A percentile compares a stretch with the other conserved stretches of the same genome.
Evolutionary conservation across 1,284 basidiomycete genomes (phyloP).

Genomic region (Cutaneotrichosporon cavernicola): DNA sequence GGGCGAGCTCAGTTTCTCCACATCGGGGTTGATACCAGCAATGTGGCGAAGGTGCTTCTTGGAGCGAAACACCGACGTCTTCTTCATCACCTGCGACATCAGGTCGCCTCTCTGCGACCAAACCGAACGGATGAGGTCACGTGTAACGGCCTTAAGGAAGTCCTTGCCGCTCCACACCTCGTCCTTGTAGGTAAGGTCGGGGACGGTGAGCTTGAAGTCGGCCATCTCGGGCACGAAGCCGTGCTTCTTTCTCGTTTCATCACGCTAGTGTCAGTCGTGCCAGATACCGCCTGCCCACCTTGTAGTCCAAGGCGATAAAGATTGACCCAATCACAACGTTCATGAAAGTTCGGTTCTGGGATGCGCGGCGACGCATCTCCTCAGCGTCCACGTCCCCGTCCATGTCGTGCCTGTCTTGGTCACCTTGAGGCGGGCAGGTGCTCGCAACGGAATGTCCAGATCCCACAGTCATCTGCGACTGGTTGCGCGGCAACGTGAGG

Average conservation of each 20-base stretch:
- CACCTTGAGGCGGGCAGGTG: slow-evolving; percentile 30
- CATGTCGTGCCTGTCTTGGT: slow-evolving; percentile 4
- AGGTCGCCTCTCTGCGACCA: slow-evolving; percentile 53
- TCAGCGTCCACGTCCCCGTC: slow-evolving; percentile 43
- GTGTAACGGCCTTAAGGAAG: slow-evolving; percentile 73
- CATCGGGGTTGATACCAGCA: slow-evolving; percentile 24
- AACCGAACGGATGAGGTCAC: slow-evolving; percentile 53
- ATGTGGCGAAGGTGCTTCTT: slow-evolving; percentile 40
- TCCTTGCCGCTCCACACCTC: slow-evolving; percentile 86
- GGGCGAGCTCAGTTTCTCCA: slow-evolving; percentile 5
- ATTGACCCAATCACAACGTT: slow-evolving; percentile 70
- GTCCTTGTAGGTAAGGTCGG: slow-evolving; percentile 72
- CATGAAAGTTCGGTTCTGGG: slow-evolving; percentile 66
- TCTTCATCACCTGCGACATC: slow-evolving; percentile 49
- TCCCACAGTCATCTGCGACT: slow-evolving; percentile 1
- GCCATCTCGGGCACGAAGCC: slow-evolving; percentile 48
- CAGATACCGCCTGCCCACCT: slow-evolving; percentile 41
- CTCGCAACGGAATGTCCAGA: slow-evolving; percentile 1
- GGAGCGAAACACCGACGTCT: slow-evolving; percentile 43
- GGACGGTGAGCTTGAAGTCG: slow-evolving; percentile 58
- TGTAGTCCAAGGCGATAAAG: slow-evolving; percentile 55
- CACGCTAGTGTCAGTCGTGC: slow-evolving; percentile 29
- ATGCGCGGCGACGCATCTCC: slow-evolving; percentile 55
- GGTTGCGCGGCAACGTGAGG: not conserved
- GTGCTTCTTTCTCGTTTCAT: slow-evolving; percentile 56